These are phyloP conservation scores for Cryomyces minteri DNA, from an alignment of 495 filamentous ascomycete genomes.

Conservation along the genomic window DNA sequence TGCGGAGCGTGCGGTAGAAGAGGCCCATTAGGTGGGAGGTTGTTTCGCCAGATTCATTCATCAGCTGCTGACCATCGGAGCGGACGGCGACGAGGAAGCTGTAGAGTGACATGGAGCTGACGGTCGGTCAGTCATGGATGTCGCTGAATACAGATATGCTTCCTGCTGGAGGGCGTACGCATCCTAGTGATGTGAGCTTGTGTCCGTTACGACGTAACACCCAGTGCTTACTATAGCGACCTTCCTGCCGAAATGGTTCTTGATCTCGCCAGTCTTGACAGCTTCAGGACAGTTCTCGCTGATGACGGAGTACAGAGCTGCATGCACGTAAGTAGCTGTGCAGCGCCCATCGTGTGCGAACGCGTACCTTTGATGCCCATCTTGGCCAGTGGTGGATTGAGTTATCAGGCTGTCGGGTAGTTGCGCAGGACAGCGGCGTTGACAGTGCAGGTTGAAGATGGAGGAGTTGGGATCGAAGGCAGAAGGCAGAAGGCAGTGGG, in stretches of 20 bases:
- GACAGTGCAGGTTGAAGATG: no score
- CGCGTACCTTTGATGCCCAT: constrained; percentile 79
- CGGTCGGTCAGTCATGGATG: neutral
- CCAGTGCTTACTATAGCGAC: constrained; percentile 66
- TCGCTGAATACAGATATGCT: constrained; percentile 11
- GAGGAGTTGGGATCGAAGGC: no score
- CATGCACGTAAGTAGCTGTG: neutral
- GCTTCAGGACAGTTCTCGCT: constrained; percentile 82
- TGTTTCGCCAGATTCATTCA: constrained; percentile 81
- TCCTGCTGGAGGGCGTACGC: constrained; percentile 39
- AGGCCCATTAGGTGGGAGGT: constrained; percentile 98
- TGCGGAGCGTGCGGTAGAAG: constrained; percentile 96
- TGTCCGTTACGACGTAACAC: neutral
- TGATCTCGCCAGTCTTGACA: constrained; percentile 93
- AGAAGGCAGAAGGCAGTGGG: no score
- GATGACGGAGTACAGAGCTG: constrained; percentile 70
- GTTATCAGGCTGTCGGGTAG: no score
- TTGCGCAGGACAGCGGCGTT: no score
- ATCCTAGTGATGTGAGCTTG: constrained; percentile 35
- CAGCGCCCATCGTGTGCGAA: neutral
- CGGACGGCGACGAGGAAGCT: constrained; percentile 95
- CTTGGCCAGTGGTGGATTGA: constrained; percentile 6
- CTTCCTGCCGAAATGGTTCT: constrained; percentile 93
- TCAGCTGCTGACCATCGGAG: constrained; percentile 89
- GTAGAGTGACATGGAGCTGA: constrained; percentile 96